Base-by-base conservation (phyloP, 768 basidiomycete species). In the Agaricus bisporus region DNA sequence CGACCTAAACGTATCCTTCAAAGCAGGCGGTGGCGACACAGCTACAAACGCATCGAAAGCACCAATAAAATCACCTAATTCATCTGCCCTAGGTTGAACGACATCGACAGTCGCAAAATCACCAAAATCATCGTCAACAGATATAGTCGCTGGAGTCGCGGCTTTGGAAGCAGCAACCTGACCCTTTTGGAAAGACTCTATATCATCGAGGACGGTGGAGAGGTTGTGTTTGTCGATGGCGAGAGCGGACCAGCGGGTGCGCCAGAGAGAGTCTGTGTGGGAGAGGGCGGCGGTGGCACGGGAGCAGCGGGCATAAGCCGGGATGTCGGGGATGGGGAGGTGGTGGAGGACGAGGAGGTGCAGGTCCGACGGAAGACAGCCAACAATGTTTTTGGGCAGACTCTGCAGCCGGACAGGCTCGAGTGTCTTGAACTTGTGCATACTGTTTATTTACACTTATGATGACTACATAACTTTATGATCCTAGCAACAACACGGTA, bases 341-440 rank as follows among this genome's bases (percentile, higher is more conserved):
- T 82, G 78, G 2, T 78, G 70, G 57, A 97, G 73, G 56, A 98
- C 76, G 42, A 86, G 72, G 22, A 89, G 70, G 63, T 95, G 88
- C 4, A 95, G 70, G 56, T 86, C 83, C 17, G 79, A 74, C 4
- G 95, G 93, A 11, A 97, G 80, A 25, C 79, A 80, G 9, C 95
- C 95, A 48, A 95, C 80, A 58, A 77, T 74, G 26, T 54, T 56
- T 60, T 68, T 28, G 51, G 56, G 25, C 11, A 7, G 5, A 49
- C 58, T 26, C 54, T 51, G 51, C 20, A 87, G 69, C 49, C 75
- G 80, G 20, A 80, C 79, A 3, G 92, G 91, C 64, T 92, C 87
- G 38, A 95, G 80, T 0, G 89, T 79, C n/a, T 82, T 75, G 69
- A 94, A 94, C 68, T 88, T 89, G 72, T 95, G 86, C 90, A 91